These are phyloP conservation scores for Salix brachista DNA, from an alignment of 345 rosid genomes.

Conservation along the genomic window DNA sequence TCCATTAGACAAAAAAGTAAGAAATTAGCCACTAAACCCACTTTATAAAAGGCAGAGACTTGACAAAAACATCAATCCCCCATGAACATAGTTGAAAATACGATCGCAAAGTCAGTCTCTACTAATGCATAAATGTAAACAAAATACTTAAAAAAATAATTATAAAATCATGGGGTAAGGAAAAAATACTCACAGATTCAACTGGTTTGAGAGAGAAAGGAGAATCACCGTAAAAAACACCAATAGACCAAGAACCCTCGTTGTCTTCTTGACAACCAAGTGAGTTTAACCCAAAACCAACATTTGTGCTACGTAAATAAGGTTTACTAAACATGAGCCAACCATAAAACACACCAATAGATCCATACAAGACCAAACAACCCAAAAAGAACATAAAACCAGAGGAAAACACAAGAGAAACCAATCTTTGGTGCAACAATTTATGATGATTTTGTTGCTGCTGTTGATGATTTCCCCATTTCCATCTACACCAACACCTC, in stretches of 20 bases:
- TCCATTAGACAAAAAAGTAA: neutral
- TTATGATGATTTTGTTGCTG: neutral
- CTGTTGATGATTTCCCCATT: conserved; percentile 27
- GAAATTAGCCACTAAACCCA: neutral
- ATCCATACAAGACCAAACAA: conserved; percentile 53
- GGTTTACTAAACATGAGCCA: conserved; percentile 51
- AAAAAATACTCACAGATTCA: conserved; percentile 54
- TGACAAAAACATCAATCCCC: neutral
- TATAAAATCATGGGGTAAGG: neutral
- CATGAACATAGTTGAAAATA: neutral
- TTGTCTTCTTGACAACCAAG: conserved; percentile 70
- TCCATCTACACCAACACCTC: conserved; percentile 30
- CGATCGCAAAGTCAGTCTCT: neutral
- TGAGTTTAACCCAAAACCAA: conserved; percentile 32
- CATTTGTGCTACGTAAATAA: conserved; percentile 5
- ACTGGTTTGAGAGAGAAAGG: conserved; percentile 86
- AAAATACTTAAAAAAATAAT: neutral
- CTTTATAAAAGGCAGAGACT: neutral
- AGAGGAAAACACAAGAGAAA: conserved; percentile 36
- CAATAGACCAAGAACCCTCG: conserved; percentile 97
- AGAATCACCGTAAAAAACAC: conserved; percentile 79
- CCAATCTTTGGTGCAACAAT: conserved; percentile 15
- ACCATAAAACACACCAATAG: conserved; percentile 54
- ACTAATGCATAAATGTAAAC: neutral
- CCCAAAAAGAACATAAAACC: conserved; percentile 48